A percentile compares a stretch with the other conserved stretches of the same genome.
Conservation (phyloP, 352 stramenopile genomes). For the Aphanomyces euteiches region DNA sequence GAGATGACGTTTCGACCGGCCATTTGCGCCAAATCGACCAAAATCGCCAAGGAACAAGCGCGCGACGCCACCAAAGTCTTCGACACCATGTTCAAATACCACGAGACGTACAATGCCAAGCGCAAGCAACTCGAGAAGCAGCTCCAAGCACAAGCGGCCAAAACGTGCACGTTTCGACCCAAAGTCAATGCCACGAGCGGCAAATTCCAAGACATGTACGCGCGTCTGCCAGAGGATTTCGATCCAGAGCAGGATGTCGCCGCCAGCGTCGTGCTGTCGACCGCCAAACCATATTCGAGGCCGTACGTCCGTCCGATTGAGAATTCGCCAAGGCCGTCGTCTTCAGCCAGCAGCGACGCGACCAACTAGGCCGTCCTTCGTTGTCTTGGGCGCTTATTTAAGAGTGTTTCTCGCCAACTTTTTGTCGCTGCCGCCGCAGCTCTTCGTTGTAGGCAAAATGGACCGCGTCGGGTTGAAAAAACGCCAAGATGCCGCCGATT, state of each 20-base stretch:
- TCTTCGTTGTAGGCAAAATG: slow-evolving; percentile 12
- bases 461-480: not conserved
- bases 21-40: slow-evolving; percentile 68
- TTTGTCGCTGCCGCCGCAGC: not conserved
- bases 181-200: slow-evolving; percentile 41
- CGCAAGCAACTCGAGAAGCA: slow-evolving; percentile 52
- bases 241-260: slow-evolving; percentile 6
- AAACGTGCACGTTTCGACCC: slow-evolving; percentile 61
- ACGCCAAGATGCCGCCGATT: not conserved
- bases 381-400: not conserved
- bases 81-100: slow-evolving; percentile 64
- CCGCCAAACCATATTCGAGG: slow-evolving; percentile 47
- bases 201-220: slow-evolving; percentile 50
- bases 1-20: slow-evolving; percentile 66
- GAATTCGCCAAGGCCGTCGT: too few species aligned
- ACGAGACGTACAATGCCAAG: slow-evolving; percentile 60
- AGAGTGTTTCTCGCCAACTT: not conserved
- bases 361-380: not conserved
- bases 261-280: slow-evolving; percentile 45
- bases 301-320: slow-evolving; percentile 58
- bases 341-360: not conserved
- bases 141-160: slow-evolving; percentile 53
- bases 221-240: slow-evolving; percentile 5
- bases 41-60: slow-evolving; percentile 58
- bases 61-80: slow-evolving; percentile 62